phyloP scores from a whole-genome alignment of 148 eudicot species.

The Fallopia convolvulus region DNA sequence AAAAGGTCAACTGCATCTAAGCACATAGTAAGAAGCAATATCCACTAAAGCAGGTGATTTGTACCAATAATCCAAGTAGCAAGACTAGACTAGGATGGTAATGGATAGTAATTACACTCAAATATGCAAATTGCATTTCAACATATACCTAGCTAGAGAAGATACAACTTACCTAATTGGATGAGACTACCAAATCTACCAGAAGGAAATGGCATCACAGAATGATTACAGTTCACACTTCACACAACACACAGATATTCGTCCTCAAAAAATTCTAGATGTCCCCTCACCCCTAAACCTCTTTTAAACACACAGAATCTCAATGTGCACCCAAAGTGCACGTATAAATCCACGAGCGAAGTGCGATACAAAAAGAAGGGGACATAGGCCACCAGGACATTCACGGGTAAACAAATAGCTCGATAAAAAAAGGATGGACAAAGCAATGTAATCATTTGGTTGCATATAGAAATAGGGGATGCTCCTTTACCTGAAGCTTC shows the following conservation, averaged over 20 bases:
- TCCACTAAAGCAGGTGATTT: too few relatives aligned
- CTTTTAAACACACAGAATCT: too few relatives aligned
- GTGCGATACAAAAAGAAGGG: too few relatives aligned
- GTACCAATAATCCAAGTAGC: neutral
- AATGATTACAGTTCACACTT: neutral
- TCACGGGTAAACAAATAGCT: neutral
- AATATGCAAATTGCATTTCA: too few relatives aligned
- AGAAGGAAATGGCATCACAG: neutral
- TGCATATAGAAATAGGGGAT: neutral
- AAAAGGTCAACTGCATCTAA: neutral
- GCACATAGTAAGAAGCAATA: too few relatives aligned
- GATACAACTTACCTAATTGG: neutral
- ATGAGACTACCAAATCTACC: neutral
- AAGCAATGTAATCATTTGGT: neutral
- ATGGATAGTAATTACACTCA: too few relatives aligned
- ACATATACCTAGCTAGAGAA: neutral
- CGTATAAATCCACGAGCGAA: too few relatives aligned
- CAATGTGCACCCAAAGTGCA: too few relatives aligned
- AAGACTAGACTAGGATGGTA: neutral
- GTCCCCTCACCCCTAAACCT: too few relatives aligned
- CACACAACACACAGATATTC: neutral
- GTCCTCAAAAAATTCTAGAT: neutral
- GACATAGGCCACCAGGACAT: too few relatives aligned
- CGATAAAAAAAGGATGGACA: neutral
- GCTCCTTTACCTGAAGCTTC: conserved; percentile 72